Percentiles rank a stretch among this genome's conserved stretches.
Evolutionary conservation across 192 early-diverging fungal genomes (phyloP).

Genomic region (Coemansia sp.): DNA sequence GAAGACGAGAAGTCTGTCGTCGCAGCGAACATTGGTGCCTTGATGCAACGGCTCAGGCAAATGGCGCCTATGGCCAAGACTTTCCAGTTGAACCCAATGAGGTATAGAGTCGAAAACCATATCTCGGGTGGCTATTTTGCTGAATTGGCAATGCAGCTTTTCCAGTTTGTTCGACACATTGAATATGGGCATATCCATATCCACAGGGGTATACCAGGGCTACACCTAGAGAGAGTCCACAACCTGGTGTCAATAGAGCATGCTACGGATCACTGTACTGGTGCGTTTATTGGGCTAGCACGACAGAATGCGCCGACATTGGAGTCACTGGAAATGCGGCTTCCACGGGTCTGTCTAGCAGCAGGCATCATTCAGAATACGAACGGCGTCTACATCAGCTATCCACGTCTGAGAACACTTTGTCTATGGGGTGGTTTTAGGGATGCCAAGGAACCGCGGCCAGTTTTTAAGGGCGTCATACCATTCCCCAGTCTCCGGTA

Average conservation of each 20-base stretch:
- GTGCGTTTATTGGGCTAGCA: too few relatives aligned
- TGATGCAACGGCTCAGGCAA: not conserved
- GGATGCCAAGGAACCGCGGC: not conserved
- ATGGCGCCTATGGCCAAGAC: not conserved
- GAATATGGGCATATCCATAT: not conserved
- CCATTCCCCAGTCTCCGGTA: not conserved
- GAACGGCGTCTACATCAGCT: not conserved
- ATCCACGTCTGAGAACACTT: not conserved
- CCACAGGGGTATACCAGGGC: too few relatives aligned
- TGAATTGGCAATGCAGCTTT: not conserved
- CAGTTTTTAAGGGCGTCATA: not conserved
- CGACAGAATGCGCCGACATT: not conserved
- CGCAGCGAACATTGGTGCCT: not conserved
- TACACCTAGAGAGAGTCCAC: not conserved
- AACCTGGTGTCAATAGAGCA: not conserved
- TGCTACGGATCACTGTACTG: too few relatives aligned
- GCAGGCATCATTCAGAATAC: not conserved
- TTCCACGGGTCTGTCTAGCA: not conserved
- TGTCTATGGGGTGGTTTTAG: too few relatives aligned
- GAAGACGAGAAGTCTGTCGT: too few relatives aligned
- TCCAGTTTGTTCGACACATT: not conserved
- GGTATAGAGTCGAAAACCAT: not conserved
- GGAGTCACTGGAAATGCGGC: not conserved
- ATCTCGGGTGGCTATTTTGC: not conserved
- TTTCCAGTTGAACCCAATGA: too few relatives aligned